Base-by-base conservation (phyloP, 495 filamentous ascomycete genomes). In the Penicillium subrubescens region DNA sequence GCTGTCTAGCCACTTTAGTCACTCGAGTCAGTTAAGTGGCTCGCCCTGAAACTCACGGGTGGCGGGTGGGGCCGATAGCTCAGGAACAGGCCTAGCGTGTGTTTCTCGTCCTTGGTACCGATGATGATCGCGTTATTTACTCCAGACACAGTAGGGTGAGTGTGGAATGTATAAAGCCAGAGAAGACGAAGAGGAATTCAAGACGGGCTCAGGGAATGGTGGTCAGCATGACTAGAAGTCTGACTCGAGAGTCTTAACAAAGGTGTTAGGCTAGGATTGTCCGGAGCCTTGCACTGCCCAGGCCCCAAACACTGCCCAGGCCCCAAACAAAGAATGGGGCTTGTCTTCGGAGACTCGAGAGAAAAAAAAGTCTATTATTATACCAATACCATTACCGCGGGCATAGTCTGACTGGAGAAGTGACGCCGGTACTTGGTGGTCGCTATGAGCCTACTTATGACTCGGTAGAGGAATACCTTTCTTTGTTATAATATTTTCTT, bases 61-160 rank as follows among this genome's bases (percentile, higher is more conserved):
- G 48, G 23, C 46, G 46, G 23, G 65, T 67, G 65, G 65, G 58
- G 56, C 57, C 61, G 37, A 46, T 11, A 51, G 44, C 61, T 74
- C 76, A 80, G 77, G 77, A 80, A 80, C 77, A 78, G 77, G 76
- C 35, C 57, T 78, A 80, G 76, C 66, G 76, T 59, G 5, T 11
- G 21, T 14, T 15, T 29, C 1, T 0, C 17, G 34, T 41, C 61
- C 60, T 29, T 69, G 69, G 66, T 67, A 69, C 66, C 8, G 52
- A 25, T 62, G 63, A 66, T 66, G 60, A 68, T 58, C 51, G 53
- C 55, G 43, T 57, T 55, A 54, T 34, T 57, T 41, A 37, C 54
- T 15, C n/a, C 29, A 37, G 19, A 12, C 54, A 17, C 41, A 6
- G 41, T 1, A n/a, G 29, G n/a, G 11, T 3, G 12, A 10, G 29